These are phyloP conservation scores for Theobroma grandiflorum DNA, from an alignment of 441 rosid species.

Conservation along the genomic window DNA sequence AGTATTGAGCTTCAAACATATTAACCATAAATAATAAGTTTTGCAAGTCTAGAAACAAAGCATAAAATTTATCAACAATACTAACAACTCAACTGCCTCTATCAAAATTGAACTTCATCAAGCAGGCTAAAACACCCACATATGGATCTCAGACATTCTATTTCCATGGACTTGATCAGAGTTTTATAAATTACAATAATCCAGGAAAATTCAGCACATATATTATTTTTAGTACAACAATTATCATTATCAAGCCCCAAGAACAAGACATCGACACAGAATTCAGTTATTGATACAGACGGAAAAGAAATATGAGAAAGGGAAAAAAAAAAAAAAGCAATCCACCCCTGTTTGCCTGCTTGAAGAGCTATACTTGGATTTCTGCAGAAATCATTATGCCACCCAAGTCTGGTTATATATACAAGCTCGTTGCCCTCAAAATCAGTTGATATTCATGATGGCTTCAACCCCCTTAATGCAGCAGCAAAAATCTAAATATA, in stretches of 20 bases:
- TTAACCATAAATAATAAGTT: neutral
- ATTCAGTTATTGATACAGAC: neutral
- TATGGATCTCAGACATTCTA: neutral
- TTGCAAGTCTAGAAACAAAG: neutral
- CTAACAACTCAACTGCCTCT: neutral
- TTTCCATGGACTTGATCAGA: neutral
- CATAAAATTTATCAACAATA: neutral
- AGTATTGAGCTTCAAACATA: no score
- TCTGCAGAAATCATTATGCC: neutral
- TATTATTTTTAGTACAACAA: neutral
- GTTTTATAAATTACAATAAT: neutral
- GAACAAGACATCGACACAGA: neutral
- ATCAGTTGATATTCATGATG: conserved; percentile 34
- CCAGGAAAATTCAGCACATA: neutral
- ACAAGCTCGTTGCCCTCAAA: conserved; percentile 6
- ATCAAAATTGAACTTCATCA: no score
- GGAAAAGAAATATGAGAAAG: neutral
- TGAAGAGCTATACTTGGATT: neutral
- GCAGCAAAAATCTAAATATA: conserved; percentile 56
- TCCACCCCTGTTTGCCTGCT: neutral
- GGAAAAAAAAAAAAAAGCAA: no score
- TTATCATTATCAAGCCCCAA: neutral
- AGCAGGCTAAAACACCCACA: neutral
- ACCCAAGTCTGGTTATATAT: neutral
- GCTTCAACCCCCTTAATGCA: conserved; percentile 54